phyloP scores from a whole-genome alignment of 2,329 filamentous ascomycete species.

The Trichoderma afroharzianum region DNA sequence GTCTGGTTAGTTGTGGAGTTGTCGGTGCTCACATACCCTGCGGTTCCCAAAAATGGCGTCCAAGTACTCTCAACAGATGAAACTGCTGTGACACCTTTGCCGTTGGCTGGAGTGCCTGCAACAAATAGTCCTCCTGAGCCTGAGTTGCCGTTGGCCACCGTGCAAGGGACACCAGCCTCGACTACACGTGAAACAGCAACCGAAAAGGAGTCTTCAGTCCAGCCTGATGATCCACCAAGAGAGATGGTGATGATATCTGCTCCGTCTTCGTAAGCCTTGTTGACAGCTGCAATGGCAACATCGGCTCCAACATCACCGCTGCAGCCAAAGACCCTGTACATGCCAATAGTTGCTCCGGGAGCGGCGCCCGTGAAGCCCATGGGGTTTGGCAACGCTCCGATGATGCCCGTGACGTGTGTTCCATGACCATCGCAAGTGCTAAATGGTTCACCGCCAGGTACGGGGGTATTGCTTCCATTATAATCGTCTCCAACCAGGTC shows the following conservation, averaged over 20 bases:
- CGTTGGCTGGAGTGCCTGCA: constrained; percentile 36
- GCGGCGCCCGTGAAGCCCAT: constrained; percentile 38
- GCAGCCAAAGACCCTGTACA: constrained; percentile 38
- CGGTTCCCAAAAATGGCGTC: constrained; percentile 28
- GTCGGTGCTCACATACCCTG: neutral
- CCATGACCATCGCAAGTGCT: constrained; percentile 40
- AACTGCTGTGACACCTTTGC: constrained; percentile 40
- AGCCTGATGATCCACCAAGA: constrained; percentile 31
- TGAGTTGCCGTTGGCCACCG: constrained; percentile 42
- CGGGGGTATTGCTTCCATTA: constrained; percentile 28
- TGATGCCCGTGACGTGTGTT: constrained; percentile 44
- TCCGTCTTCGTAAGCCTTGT: constrained; percentile 39
- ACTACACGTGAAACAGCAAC: constrained; percentile 39
- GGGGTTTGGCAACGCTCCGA: constrained; percentile 37
- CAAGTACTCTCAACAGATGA: constrained; percentile 40
- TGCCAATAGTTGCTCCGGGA: constrained; percentile 36
- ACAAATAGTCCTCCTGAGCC: constrained; percentile 40
- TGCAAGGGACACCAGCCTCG: constrained; percentile 38
- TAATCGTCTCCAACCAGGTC: constrained; percentile 41
- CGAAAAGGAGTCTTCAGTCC: constrained; percentile 30
- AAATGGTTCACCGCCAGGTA: constrained; percentile 35
- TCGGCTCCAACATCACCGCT: constrained; percentile 31
- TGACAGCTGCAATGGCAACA: constrained; percentile 36
- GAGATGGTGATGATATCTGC: constrained; percentile 36
- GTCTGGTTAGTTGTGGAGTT: neutral